A percentile compares a stretch with the other conserved stretches of the same genome.
phyloP scores from a whole-genome alignment of 192 early-diverging fungal genomes.

The Umbelopsis sp. region DNA sequence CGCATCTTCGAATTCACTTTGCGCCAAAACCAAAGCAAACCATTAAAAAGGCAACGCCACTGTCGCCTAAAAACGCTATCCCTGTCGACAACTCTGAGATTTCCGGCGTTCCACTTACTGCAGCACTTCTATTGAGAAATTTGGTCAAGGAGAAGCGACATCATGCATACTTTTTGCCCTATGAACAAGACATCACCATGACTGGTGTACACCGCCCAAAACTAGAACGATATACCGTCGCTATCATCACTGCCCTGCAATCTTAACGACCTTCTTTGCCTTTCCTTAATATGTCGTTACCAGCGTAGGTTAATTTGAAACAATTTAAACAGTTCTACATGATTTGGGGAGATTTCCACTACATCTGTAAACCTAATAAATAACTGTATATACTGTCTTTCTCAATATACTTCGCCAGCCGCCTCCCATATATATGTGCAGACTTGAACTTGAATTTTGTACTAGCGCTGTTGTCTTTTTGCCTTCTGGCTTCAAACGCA shows the following conservation, averaged over 20 bases:
- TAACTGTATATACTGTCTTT: no score
- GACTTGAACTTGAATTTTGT: no score
- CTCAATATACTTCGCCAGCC: no score
- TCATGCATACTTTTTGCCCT: conserved; percentile 49
- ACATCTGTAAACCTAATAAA: no score
- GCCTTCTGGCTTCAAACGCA: no score
- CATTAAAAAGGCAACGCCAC: conserved; percentile 13
- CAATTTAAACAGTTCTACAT: neutral
- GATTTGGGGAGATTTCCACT: neutral
- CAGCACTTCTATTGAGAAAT: conserved; percentile 56
- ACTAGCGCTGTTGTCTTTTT: no score
- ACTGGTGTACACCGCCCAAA: conserved; percentile 53
- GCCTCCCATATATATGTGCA: no score
- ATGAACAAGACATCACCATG: conserved; percentile 49
- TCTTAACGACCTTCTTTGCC: neutral
- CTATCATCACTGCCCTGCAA: conserved; percentile 44
- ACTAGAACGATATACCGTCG: conserved; percentile 48
- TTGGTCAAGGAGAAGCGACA: conserved; percentile 46
- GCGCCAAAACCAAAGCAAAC: conserved; percentile 43
- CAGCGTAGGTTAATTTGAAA: neutral
- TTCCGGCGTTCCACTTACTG: conserved; percentile 58
- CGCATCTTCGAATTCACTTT: conserved; percentile 56
- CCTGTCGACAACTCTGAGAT: conserved; percentile 44
- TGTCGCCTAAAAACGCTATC: conserved; percentile 26
- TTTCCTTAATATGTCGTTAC: neutral